phyloP scores from a whole-genome alignment of 2,329 filamentous ascomycete genomes.

The Didymella segeticola region DNA sequence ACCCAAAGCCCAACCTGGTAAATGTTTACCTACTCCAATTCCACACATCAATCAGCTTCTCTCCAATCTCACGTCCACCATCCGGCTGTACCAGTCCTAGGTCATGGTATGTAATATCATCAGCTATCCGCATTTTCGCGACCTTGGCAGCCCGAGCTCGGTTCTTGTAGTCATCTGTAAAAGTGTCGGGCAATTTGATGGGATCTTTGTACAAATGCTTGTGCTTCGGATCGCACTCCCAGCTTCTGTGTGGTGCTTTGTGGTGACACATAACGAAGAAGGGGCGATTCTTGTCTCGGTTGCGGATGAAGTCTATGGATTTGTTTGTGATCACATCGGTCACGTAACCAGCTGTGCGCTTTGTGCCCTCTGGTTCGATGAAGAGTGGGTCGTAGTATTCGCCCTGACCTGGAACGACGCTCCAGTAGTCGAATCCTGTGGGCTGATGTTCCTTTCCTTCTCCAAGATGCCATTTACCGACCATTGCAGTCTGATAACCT shows the following conservation, averaged over 20 bases:
- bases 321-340: not conserved
- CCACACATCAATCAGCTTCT: not conserved
- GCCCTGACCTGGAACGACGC: not conserved
- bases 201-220: not conserved
- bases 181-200: not conserved
- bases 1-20: not conserved
- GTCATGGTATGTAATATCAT: not conserved
- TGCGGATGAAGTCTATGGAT: not conserved
- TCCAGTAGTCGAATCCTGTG: not conserved
- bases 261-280: not conserved
- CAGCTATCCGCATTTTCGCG: not conserved
- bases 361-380: not conserved
- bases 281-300: not conserved
- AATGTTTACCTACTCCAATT: not conserved
- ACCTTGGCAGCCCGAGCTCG: not conserved
- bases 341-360: not conserved
- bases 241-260: not conserved
- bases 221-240: not conserved
- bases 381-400: not conserved
- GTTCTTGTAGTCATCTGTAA: not conserved
- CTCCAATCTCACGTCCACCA: not conserved
- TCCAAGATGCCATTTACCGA: not conserved
- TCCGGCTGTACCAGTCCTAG: not conserved
- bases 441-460: not conserved
- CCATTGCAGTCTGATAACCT: not conserved